Base-by-base conservation (phyloP, 371 early-diverging fungal genomes). In the Mortierella sp. region DNA sequence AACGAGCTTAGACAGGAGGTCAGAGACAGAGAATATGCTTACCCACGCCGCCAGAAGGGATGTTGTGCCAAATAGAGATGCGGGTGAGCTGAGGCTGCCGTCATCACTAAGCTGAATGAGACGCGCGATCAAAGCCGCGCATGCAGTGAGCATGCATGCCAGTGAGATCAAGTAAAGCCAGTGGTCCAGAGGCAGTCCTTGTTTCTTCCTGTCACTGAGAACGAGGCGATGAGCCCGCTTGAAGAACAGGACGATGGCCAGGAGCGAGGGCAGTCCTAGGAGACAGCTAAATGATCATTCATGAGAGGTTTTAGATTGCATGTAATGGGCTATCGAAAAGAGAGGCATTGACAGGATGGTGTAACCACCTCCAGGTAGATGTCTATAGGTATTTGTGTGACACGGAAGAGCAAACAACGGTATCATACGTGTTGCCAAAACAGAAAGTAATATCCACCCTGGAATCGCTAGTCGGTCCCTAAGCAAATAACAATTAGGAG, bases 401-500 rank as follows among this genome's bases (percentile, higher is more conserved):
- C n/a, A 19, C 11, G 52, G 34, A 3, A 51, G 31, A 4, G n/a
- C n/a, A 15, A 9, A 26, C 30, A 4, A 21, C 46, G 9, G 15
- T 30, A 27, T 15, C 47, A 31, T 64, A 64, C 71, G 50, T 64
- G 51, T 60, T 39, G 23, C 49, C 64, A 47, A 71, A 64, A 31
- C 71, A 71, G 3, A 50, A 54, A 12, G 71, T 71, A 2, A 71
- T n/a, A 51, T 71, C 71, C 4, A 49, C 39, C 8, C 60, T 8
- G 17, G 46, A 34, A 17, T 49, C 44, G 34, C 60, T 64, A 11
- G 71, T 71, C 6, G 71, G 71, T 12, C 71, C 71, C 71, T 71
- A 23, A 14, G 14, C n/a, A n/a, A n/a, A n/a, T n/a, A n/a, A n/a
- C n/a, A n/a, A n/a, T n/a, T n/a, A n/a, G n/a, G n/a, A n/a, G n/a